These are phyloP conservation scores for Salix arbutifolia DNA, from an alignment of 345 rosid species.

Conservation along the genomic window DNA sequence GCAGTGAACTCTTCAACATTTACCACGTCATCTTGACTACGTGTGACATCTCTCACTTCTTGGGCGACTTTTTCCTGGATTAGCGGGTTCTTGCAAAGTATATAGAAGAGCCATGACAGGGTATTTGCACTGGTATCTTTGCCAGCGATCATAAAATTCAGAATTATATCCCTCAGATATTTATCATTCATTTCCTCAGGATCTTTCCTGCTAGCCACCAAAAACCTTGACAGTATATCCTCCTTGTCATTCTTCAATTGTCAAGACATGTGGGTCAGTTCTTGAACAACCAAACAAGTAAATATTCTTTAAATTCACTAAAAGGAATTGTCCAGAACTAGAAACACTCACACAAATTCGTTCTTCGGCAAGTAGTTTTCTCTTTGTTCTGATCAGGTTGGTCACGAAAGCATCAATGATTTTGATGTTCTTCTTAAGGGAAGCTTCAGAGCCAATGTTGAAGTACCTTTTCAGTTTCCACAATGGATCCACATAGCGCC, in stretches of 20 bases:
- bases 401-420: slow-evolving; percentile 46
- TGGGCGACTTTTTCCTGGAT: slow-evolving; percentile 59
- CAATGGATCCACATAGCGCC: slow-evolving; percentile 56
- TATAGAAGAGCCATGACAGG: slow-evolving; percentile 68
- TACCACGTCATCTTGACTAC: slow-evolving; percentile 15
- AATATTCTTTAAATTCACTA: not conserved
- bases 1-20: slow-evolving; percentile 35
- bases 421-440: slow-evolving; percentile 43
- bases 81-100: slow-evolving; percentile 67
- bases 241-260: slow-evolving; percentile 44
- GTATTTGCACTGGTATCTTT: slow-evolving; percentile 61
- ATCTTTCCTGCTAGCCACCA: slow-evolving; percentile 51
- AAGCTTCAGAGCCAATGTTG: slow-evolving; percentile 53
- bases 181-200: slow-evolving; percentile 56
- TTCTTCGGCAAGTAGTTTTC: slow-evolving; percentile 26
- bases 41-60: slow-evolving; percentile 47
- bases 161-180: slow-evolving; percentile 61
- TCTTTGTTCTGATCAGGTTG: slow-evolving; percentile 44
- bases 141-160: slow-evolving; percentile 67
- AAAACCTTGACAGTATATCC: slow-evolving; percentile 64
- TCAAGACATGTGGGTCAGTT: not conserved
- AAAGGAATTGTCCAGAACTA: not conserved
- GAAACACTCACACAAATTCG: slow-evolving; percentile 27
- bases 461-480: slow-evolving; percentile 63
- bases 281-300: too few species aligned